Conservation (phyloP, 495 filamentous ascomycete genomes). For the Penicillium diatomitis region DNA sequence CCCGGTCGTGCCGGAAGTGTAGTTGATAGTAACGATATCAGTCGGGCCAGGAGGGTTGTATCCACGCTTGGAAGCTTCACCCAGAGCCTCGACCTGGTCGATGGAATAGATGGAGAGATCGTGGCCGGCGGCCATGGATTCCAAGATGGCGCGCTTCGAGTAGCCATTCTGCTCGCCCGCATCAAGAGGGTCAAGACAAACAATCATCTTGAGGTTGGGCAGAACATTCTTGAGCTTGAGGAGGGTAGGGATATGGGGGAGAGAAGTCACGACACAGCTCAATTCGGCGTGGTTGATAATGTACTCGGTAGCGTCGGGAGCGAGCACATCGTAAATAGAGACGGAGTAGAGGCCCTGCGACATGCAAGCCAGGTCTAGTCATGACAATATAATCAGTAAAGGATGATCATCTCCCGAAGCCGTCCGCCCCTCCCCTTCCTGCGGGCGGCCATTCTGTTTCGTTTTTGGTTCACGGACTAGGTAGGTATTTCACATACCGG, state of each 20-base stretch:
- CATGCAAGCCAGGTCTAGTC: slow-evolving; percentile 73
- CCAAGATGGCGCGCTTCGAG: slow-evolving; percentile 71
- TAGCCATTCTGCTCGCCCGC: slow-evolving; percentile 66
- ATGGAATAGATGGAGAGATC: slow-evolving; percentile 74
- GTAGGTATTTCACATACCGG: slow-evolving; percentile 41
- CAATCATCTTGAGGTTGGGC: slow-evolving; percentile 78
- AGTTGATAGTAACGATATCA: slow-evolving; percentile 91
- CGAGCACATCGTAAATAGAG: slow-evolving; percentile 93
- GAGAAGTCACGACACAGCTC: slow-evolving; percentile 63
- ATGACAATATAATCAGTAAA: too few relatives aligned
- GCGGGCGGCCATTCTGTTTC: neutral
- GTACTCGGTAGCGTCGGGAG: slow-evolving; percentile 82
- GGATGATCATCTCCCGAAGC: too few relatives aligned
- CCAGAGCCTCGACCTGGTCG: slow-evolving; percentile 67
- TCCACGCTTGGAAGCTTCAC: slow-evolving; percentile 54
- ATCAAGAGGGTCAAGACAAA: slow-evolving; percentile 81
- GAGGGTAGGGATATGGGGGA: slow-evolving; percentile 79
- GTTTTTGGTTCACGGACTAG: too few relatives aligned
- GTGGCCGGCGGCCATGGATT: slow-evolving; percentile 57
- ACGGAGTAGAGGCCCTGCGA: slow-evolving; percentile 85
- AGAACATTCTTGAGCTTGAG: slow-evolving; percentile 72
- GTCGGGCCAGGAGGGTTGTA: slow-evolving; percentile 59
- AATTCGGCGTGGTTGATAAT: slow-evolving; percentile 87
- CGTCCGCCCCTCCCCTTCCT: too few relatives aligned
- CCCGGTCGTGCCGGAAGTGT: slow-evolving; percentile 94